Evolutionary conservation across 441 rosid genomes (phyloP).

Genomic region (Jatropha multifida): DNA sequence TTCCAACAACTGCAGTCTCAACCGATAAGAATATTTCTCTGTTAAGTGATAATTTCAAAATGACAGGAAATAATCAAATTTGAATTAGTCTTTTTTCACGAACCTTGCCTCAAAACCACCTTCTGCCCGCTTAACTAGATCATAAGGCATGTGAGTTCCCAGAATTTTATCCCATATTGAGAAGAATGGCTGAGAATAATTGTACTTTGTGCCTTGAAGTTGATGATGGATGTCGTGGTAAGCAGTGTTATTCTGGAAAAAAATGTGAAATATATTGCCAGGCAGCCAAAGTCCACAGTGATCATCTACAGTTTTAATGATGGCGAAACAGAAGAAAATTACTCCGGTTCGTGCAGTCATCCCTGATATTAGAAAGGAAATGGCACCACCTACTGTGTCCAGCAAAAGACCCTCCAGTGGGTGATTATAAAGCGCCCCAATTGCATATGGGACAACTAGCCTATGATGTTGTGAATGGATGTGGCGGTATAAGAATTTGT

Average conservation of each 20-base stretch:
- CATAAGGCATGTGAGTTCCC: conserved; percentile 63
- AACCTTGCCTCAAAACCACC: conserved; percentile 71
- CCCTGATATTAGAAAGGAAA: conserved; percentile 65
- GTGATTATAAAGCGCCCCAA: conserved; percentile 72
- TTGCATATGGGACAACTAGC: conserved; percentile 65
- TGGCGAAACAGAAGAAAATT: conserved; percentile 69
- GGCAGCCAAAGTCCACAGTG: conserved; percentile 78
- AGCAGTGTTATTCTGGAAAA: conserved; percentile 69
- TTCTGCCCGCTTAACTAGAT: conserved; percentile 50
- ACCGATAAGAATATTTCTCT: conserved; percentile 16
- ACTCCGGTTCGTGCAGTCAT: conserved; percentile 72
- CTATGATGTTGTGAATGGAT: conserved; percentile 75
- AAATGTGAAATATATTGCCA: conserved; percentile 59
- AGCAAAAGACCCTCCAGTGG: conserved; percentile 68
- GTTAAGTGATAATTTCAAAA: conserved; percentile 21
- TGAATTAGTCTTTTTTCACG: conserved; percentile 39
- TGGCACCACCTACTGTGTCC: conserved; percentile 68
- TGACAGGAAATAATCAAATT: conserved; percentile 13
- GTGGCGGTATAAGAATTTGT: conserved; percentile 66
- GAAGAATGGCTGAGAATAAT: conserved; percentile 82
- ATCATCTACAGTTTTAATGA: conserved; percentile 67
- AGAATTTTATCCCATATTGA: conserved; percentile 66
- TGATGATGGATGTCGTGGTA: conserved; percentile 86
- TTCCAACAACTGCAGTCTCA: conserved; percentile 24
- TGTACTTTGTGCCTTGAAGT: conserved; percentile 63